Base-by-base conservation (phyloP, 805 yeast species). In the Brettanomyces naardenensis region DNA sequence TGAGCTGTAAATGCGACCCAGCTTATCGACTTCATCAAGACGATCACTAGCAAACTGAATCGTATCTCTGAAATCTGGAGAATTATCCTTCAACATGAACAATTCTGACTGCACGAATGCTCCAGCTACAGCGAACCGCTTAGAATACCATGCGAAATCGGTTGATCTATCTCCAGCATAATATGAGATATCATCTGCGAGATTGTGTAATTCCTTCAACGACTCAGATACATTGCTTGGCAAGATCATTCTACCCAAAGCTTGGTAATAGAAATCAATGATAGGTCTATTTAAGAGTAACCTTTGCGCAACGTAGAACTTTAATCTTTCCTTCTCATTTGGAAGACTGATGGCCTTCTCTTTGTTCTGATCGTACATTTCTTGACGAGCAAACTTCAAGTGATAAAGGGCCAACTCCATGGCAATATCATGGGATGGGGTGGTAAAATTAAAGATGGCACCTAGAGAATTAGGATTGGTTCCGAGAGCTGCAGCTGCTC, bases 81-180 rank as follows among this genome's bases (percentile, higher is more conserved):
- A 78, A 18, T 64, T 65, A 57, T 90, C 97, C 47, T 73, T 80
- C 31, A 85, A 64, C 92, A 81, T 82, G 62, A 74, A 86, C 44
- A 86, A 62, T 57, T 90, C 97, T 28, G 82, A 64, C 28, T 80
- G 73, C 3, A 83, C 82, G 56, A 84, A 86, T 2, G 82, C 71
- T 2, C 82, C 68, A 19, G 84, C 71, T 13, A 90, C 54, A 6
- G 83, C 71, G 13, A 81, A 63, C 46, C 98, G 68, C 53, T 88
- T 84, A n/a, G 94, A 66, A 58, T 90, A 90, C 98, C 98, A 90
- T 3, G 86, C 81, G 55, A 83, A 79, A 57, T 87, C 95, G 46
- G 78, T 78, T 17, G 92, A 73, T 37, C 59, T 52, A 54, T 89
- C 97, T 9, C 89, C 92, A 0, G 95, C 78, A 48, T 75, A 77